A percentile compares a stretch with the other conserved stretches of the same genome.
These are phyloP conservation scores for Colletotrichum sublineola DNA, from an alignment of 2,329 filamentous ascomycete species.

Conservation along the genomic window DNA sequence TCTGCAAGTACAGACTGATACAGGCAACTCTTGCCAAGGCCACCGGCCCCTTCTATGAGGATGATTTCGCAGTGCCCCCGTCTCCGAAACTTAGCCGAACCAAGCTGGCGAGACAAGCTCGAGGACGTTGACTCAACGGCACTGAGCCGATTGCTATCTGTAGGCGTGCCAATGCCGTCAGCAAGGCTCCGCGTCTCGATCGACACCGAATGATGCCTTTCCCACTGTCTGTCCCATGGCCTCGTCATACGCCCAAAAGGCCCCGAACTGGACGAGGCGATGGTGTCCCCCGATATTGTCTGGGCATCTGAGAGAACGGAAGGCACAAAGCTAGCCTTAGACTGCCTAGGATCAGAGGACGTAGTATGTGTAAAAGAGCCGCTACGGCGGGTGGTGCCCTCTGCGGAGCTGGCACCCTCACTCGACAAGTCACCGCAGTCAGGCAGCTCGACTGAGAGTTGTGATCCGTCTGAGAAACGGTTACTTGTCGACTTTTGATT, in stretches of 20 bases:
- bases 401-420: slow-evolving; percentile 70
- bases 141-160: slow-evolving; percentile 59
- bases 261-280: slow-evolving; percentile 61
- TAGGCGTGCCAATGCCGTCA: slow-evolving; percentile 56
- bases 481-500: slow-evolving; percentile 57
- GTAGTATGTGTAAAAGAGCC: slow-evolving; percentile 63
- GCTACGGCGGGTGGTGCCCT: slow-evolving; percentile 63
- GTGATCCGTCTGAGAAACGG: slow-evolving; percentile 67
- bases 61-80: slow-evolving; percentile 75
- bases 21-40: slow-evolving; percentile 75
- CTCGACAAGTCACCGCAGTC: slow-evolving; percentile 68
- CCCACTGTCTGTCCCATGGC: slow-evolving; percentile 69
- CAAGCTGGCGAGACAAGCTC: slow-evolving; percentile 67
- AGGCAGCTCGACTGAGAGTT: slow-evolving; percentile 63
- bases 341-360: slow-evolving; percentile 56
- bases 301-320: slow-evolving; percentile 58
- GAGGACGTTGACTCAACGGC: slow-evolving; percentile 60
- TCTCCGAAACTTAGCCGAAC: slow-evolving; percentile 69
- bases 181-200: slow-evolving; percentile 61
- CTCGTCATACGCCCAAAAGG: slow-evolving; percentile 55
- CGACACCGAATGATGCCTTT: slow-evolving; percentile 65
- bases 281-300: slow-evolving; percentile 59
- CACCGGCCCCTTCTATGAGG: slow-evolving; percentile 71
- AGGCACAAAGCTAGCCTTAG: slow-evolving; percentile 56
- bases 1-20: slow-evolving; percentile 74